Evolutionary conservation across 139 green algal genomes (phyloP).

Genomic region (Haematococcus sp.): DNA sequence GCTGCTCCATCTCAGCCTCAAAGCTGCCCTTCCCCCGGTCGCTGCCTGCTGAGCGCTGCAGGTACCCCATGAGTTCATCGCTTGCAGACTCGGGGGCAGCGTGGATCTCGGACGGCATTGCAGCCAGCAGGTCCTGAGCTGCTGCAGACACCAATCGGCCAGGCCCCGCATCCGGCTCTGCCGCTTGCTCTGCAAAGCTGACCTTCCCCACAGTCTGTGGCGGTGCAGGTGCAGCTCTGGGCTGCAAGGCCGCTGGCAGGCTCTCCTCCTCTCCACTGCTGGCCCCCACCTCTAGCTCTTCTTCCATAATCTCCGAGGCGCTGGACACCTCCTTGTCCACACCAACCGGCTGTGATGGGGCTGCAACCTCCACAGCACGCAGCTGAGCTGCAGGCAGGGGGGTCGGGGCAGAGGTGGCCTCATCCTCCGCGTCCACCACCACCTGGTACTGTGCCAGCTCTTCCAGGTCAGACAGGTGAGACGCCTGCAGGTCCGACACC

Average conservation of each 20-base stretch:
- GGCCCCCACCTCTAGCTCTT: conserved; percentile 5
- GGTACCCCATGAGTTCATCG: too few species aligned
- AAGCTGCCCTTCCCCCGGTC: conserved; percentile 16
- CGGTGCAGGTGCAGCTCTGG: not conserved
- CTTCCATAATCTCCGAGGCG: not conserved
- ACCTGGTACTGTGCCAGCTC: conserved; percentile 13
- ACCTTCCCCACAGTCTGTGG: not conserved
- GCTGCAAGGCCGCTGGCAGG: not conserved
- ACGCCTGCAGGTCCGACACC: not conserved
- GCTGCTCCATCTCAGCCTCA: conserved; percentile 31
- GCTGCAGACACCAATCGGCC: too few species aligned
- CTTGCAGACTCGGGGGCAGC: too few species aligned
- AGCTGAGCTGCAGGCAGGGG: too few species aligned
- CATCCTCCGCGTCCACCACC: not conserved
- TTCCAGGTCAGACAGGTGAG: not conserved
- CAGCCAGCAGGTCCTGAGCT: too few species aligned
- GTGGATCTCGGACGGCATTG: too few species aligned
- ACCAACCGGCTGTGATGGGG: too few species aligned
- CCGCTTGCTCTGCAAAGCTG: not conserved
- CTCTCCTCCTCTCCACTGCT: not conserved
- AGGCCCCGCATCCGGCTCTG: not conserved
- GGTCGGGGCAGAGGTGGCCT: too few species aligned
- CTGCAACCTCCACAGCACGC: too few species aligned
- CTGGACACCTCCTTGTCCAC: too few species aligned
- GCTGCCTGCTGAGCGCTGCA: not conserved